These are phyloP conservation scores for Atkinsonella texensis DNA, from an alignment of 2,329 filamentous ascomycete genomes.

Conservation along the genomic window DNA sequence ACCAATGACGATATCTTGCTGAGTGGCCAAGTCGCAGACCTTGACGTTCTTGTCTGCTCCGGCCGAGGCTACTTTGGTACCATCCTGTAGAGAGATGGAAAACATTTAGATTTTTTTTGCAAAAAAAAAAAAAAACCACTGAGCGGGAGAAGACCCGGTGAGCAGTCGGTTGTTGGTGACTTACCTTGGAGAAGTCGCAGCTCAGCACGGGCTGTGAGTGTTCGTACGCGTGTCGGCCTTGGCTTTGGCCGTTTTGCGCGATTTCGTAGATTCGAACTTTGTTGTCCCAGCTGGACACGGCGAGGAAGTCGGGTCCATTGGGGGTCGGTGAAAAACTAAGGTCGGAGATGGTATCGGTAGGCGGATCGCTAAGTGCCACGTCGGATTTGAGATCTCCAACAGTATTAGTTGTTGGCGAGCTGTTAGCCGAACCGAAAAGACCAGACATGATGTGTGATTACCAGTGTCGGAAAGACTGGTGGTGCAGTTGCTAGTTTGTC, in stretches of 20 bases:
- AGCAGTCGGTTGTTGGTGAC: conserved; percentile 12
- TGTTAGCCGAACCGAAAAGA: conserved; percentile 43
- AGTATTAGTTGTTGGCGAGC: conserved; percentile 51
- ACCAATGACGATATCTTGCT: conserved; percentile 61
- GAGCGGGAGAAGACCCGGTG: not conserved
- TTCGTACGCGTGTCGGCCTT: conserved; percentile 76
- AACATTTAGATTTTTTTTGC: not conserved
- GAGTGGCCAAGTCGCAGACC: conserved; percentile 67
- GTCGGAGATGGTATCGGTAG: conserved; percentile 82
- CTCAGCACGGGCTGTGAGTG: conserved; percentile 77
- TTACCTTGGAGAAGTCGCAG: conserved; percentile 79
- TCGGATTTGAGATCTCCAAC: conserved; percentile 88
- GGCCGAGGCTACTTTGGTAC: conserved; percentile 73
- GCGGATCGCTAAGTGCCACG: conserved; percentile 63
- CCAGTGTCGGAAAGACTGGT: conserved; percentile 2
- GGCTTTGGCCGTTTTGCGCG: conserved; percentile 60
- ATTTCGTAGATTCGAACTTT: conserved; percentile 97
- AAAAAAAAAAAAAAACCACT: too few relatives aligned
- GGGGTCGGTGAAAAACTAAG: conserved; percentile 63
- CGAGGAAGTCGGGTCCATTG: conserved; percentile 58
- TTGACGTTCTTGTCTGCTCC: conserved; percentile 87
- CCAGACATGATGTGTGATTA: conserved; percentile 45
- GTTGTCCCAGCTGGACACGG: conserved; percentile 93
- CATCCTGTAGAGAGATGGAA: conserved; percentile 50
- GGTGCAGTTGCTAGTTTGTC: conserved; percentile 1